A percentile compares a stretch with the other conserved stretches of the same genome.
phyloP scores from a whole-genome alignment of 225 moss, liverwort and hornwort species.

The Sphagnum tenellum region DNA sequence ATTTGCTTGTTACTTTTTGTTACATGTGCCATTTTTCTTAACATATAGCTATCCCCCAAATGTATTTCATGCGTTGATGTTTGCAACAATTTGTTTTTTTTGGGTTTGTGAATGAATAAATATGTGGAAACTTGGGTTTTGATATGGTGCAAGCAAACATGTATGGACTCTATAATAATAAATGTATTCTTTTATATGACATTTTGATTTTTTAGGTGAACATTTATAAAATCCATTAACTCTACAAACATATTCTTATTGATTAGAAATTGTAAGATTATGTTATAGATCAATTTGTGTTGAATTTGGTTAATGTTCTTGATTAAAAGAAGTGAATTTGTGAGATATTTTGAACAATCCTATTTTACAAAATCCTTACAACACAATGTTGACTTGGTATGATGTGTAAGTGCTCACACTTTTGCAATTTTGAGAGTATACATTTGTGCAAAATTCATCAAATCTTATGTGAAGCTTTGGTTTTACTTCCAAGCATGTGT shows the following conservation, averaged over 20 bases:
- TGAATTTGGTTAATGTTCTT: not conserved
- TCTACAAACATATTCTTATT: too few species aligned
- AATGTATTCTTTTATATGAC: conserved; percentile 94
- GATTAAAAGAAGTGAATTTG: too few species aligned
- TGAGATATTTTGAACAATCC: too few species aligned
- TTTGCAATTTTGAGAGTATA: conserved; percentile 93
- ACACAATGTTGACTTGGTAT: not conserved
- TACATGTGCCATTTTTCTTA: too few species aligned
- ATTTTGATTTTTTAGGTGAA: conserved; percentile 81
- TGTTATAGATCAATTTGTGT: too few species aligned
- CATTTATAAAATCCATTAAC: not conserved
- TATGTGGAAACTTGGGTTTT: too few species aligned
- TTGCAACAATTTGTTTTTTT: too few species aligned
- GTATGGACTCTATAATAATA: conserved; percentile 98
- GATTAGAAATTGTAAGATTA: too few species aligned
- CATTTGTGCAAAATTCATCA: conserved; percentile 69
- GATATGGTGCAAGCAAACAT: conserved; percentile 56
- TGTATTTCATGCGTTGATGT: too few species aligned
- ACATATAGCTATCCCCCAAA: too few species aligned
- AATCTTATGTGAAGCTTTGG: conserved; percentile 84
- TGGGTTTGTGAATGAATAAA: too few species aligned
- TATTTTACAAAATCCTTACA: not conserved
- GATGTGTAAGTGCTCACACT: conserved; percentile 59
- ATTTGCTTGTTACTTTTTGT: too few species aligned
- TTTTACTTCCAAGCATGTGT: conserved; percentile 73